Percentiles rank a stretch among this genome's conserved stretches.
phyloP scores from a whole-genome alignment of 2,329 filamentous ascomycete species.

The Phialocephala sp. region DNA sequence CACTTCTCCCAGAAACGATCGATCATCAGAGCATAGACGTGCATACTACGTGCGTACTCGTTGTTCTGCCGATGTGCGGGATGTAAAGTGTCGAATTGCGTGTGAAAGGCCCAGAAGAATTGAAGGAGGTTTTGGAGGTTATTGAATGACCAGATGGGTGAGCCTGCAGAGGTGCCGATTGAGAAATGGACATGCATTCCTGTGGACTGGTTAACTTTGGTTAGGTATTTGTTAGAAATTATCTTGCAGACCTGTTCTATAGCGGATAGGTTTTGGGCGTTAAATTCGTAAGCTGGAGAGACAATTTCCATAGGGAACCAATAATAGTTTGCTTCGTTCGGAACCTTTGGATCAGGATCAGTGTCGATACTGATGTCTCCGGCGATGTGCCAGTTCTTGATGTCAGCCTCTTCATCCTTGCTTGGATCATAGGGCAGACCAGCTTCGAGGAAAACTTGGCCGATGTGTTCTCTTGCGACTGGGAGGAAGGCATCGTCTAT shows the following conservation, averaged over 20 bases:
- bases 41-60: background rate
- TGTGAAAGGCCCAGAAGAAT: conserved; percentile 40
- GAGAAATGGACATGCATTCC: conserved; percentile 45
- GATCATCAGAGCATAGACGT: background rate
- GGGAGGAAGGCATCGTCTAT: no score
- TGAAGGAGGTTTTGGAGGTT: conserved; percentile 40
- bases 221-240: conserved; percentile 27
- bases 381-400: background rate
- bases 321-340: background rate
- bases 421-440: no score
- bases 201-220: conserved; percentile 34
- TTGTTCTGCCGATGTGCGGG: conserved; percentile 17
- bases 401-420: no score
- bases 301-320: conserved; percentile 12
- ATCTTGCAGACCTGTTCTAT: conserved; percentile 20
- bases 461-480: no score
- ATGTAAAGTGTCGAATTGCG: conserved; percentile 38
- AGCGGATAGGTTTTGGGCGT: background rate
- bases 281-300: conserved; percentile 10
- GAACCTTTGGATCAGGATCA: background rate
- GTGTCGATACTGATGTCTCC: background rate
- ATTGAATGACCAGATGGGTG: conserved; percentile 29
- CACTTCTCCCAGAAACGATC: background rate
- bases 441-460: no score
- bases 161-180: conserved; percentile 17